These are phyloP conservation scores for Elymus sibiricus DNA, from an alignment of 176 grass and related monocot species.

Conservation along the genomic window DNA sequence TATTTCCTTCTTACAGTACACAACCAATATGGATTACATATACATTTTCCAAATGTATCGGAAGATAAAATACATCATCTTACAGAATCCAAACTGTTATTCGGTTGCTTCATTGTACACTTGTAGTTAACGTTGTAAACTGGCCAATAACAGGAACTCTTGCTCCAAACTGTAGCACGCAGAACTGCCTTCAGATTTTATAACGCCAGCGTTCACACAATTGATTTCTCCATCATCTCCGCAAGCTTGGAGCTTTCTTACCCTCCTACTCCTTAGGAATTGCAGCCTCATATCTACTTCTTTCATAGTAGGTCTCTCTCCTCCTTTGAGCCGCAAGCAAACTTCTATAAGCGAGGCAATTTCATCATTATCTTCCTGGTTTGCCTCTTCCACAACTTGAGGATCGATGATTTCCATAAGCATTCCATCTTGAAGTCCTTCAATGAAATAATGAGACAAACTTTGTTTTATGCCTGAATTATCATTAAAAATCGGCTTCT, in stretches of 20 bases:
- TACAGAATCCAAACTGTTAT: background rate
- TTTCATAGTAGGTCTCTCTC: constrained; percentile 36
- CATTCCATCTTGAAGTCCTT: background rate
- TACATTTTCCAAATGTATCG: no score
- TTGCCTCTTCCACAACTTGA: constrained; percentile 24
- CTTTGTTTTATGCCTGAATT: constrained; percentile 16
- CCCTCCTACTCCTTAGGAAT: constrained; percentile 14
- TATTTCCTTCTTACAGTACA: no score
- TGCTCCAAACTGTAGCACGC: constrained; percentile 12
- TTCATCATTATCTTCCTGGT: constrained; percentile 5
- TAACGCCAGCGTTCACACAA: background rate
- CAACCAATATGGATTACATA: no score
- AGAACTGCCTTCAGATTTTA: background rate
- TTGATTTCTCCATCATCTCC: background rate
- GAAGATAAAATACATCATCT: no score
- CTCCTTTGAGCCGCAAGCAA: constrained; percentile 36
- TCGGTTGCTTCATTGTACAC: background rate
- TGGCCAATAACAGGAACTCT: background rate
- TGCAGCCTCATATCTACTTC: constrained; percentile 47
- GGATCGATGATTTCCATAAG: constrained; percentile 15
- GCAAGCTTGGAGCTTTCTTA: background rate
- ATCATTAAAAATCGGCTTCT: constrained; percentile 36
- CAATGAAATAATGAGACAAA: constrained; percentile 24
- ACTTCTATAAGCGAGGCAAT: constrained; percentile 12
- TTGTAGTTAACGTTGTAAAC: background rate